These are phyloP conservation scores for Heimioporus retisporus DNA, from an alignment of 1,284 basidiomycete genomes.

Conservation along the genomic window DNA sequence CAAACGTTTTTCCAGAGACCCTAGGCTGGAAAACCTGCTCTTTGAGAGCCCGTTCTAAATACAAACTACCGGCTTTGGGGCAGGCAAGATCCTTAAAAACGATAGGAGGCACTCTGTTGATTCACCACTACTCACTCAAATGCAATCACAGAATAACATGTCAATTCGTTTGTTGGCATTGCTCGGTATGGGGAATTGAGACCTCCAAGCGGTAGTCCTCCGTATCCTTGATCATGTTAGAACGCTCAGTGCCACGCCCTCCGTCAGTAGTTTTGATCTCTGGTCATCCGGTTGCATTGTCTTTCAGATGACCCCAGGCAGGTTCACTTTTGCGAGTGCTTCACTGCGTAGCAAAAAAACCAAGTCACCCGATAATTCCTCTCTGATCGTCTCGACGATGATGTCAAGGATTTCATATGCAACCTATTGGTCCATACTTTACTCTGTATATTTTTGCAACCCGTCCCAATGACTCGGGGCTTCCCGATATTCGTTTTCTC, in stretches of 20 bases:
- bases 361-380: conserved; percentile 77
- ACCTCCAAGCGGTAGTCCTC: conserved; percentile 71
- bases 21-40: conserved; percentile 95
- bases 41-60: conserved; percentile 88
- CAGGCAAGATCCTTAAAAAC: conserved; percentile 86
- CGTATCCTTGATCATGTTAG: not conserved
- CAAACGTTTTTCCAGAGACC: conserved; percentile 60
- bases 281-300: conserved; percentile 98
- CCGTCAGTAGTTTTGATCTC: conserved; percentile 81
- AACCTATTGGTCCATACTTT: conserved; percentile 65
- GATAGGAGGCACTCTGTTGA: conserved; percentile 49
- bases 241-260: conserved; percentile 7
- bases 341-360: conserved; percentile 80
- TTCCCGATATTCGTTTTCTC: conserved; percentile 68
- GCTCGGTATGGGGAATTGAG: conserved; percentile 90
- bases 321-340: conserved; percentile 91
- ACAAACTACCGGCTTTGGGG: conserved; percentile 98
- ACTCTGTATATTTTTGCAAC: conserved; percentile 66
- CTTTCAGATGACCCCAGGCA: conserved; percentile 96
- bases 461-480: conserved; percentile 79
- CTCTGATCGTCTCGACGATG: conserved; percentile 78
- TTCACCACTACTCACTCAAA: conserved; percentile 1
- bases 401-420: conserved; percentile 75
- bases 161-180: conserved; percentile 95
- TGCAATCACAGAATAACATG: conserved; percentile 53